phyloP scores from a whole-genome alignment of 148 eudicot species.

The Chenopodium berlandieri region DNA sequence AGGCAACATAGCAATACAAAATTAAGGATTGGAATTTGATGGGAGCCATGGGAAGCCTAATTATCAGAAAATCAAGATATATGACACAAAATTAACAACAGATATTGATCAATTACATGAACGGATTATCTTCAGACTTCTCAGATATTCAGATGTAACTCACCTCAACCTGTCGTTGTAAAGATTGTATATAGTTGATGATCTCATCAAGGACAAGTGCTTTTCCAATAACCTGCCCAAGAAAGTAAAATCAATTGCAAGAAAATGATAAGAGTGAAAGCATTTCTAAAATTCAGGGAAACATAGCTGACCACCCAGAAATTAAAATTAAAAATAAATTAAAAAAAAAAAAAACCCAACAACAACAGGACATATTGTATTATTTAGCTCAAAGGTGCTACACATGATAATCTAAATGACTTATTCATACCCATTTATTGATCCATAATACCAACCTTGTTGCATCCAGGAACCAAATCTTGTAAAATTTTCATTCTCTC shows the following conservation, averaged over 20 bases:
- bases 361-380: background rate
- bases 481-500: conserved; percentile 96
- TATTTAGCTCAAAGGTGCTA: background rate
- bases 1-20: background rate
- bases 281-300: background rate
- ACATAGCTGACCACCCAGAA: conserved; percentile 2
- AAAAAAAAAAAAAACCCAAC: background rate
- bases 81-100: background rate
- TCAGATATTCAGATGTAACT: background rate
- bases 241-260: background rate
- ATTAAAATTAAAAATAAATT: background rate
- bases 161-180: conserved; percentile 89
- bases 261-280: background rate
- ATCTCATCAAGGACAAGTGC: conserved; percentile 91
- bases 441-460: conserved; percentile 49
- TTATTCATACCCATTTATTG: background rate
- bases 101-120: background rate
- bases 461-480: conserved; percentile 97
- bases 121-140: background rate
- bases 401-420: background rate
- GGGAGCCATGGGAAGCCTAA: background rate
- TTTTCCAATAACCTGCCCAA: conserved; percentile 71
- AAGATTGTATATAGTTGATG: conserved; percentile 77
- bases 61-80: background rate
- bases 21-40: background rate